Evolutionary conservation across 2,329 filamentous ascomycete species (phyloP).

Genomic region (Ophiostoma sp.): DNA sequence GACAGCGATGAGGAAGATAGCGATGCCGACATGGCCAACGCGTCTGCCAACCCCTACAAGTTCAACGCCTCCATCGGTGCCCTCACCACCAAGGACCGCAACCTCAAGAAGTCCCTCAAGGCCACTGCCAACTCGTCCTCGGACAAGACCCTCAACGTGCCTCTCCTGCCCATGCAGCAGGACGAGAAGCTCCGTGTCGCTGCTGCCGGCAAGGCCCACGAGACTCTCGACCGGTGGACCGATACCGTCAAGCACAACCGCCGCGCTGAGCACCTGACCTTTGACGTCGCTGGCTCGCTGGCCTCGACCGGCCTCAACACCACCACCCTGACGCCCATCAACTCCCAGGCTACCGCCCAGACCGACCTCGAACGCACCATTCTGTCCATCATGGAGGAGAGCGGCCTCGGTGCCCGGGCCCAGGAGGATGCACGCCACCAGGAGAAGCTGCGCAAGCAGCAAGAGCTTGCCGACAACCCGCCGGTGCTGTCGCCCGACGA

Average conservation of each 20-base stretch:
- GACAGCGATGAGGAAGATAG: constrained; percentile 41
- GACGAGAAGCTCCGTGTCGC: constrained; percentile 74
- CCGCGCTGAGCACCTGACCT: constrained; percentile 81
- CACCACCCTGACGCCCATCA: constrained; percentile 51
- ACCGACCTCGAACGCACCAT: constrained; percentile 84
- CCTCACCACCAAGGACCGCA: constrained; percentile 18
- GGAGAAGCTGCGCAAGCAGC: constrained; percentile 47
- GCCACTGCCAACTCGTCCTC: constrained; percentile 54
- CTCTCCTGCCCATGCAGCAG: constrained; percentile 79
- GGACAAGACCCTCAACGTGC: constrained; percentile 71
- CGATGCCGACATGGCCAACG: constrained; percentile 37
- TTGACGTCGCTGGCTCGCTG: constrained; percentile 73
- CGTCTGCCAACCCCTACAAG: constrained; percentile 21
- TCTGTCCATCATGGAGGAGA: constrained; percentile 82
- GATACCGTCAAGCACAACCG: constrained; percentile 95
- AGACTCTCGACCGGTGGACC: constrained; percentile 84
- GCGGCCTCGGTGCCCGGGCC: constrained; percentile 59
- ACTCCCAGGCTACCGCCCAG: constrained; percentile 54
- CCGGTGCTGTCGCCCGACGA: constrained; percentile 64
- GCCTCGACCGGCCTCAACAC: constrained; percentile 55
- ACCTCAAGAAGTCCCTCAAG: constrained; percentile 70
- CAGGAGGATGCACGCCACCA: constrained; percentile 37
- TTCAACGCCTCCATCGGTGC: constrained; percentile 16
- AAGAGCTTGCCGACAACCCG: constrained; percentile 63
- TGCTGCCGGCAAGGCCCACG: constrained; percentile 85